Percentiles rank a stretch among this genome's conserved stretches.
These are phyloP conservation scores for Amoebophrya sp. DNA, from an alignment of 169 alveolate genomes.

Conservation along the genomic window DNA sequence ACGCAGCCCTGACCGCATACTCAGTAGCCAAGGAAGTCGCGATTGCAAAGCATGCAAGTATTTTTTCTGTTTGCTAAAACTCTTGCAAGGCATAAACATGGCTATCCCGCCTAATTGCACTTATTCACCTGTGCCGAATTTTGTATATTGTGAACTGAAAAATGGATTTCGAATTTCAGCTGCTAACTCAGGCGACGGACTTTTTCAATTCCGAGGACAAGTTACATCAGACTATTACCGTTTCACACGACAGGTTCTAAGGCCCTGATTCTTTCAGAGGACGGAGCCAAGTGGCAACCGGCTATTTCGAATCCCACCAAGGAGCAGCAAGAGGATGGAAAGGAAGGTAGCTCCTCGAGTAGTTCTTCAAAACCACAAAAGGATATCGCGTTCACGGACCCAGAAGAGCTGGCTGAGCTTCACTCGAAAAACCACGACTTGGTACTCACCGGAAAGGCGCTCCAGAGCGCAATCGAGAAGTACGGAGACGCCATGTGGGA, in stretches of 20 bases:
- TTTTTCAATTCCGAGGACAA: background rate
- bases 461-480: background rate
- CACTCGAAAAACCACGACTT: background rate
- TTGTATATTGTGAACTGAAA: conserved; percentile 17
- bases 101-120: background rate
- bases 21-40: conserved; percentile 39
- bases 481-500: background rate
- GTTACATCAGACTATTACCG: no score
- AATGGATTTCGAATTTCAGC: conserved; percentile 32
- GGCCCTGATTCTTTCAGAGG: background rate
- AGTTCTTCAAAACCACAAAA: no score
- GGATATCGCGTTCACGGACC: background rate
- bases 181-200: background rate
- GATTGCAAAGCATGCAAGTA: background rate
- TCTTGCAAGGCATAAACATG: background rate
- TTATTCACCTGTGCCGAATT: conserved; percentile 1
- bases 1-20: conserved; percentile 45
- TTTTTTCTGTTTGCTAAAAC: background rate
- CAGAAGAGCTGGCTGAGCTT: background rate
- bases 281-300: background rate
- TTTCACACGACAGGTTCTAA: background rate
- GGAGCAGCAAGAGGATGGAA: no score
- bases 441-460: conserved; percentile 40
- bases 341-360: no score
- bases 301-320: background rate